Evolutionary conservation across 768 basidiomycete species (phyloP), one percentile per base, ranked within the genome.

Genomic region (Hysterangium stoloniferum): DNA sequence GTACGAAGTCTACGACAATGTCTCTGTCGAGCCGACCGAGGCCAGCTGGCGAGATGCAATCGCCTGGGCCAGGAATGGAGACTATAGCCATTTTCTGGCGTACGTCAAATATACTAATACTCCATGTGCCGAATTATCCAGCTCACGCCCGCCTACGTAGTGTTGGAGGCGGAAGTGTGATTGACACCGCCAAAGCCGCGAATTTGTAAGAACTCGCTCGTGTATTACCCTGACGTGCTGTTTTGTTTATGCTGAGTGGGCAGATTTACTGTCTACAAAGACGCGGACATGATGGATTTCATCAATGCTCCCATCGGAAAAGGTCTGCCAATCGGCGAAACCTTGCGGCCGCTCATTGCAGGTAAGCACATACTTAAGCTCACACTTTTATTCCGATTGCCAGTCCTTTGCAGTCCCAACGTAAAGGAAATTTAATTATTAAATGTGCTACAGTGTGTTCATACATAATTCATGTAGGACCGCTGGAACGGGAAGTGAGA

Each of bases 261-360:
- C 54, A 90, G 87, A 52, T 94, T 93, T 66, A 76, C 86, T 0
- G 88, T 89, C 9, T 97, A 97, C 73, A 85, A 85, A 57, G 90
- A 97, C 56, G 79, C 88, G 1, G 89, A 96, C 61, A 70, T 97
- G 8, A 86, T 93, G 71, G 95, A 98, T 64, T 98, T 95, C 64
- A 88, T 97, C 66, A 98, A 97, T 62, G 93, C 95, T 1, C 95
- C 95, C 0, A 73, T 97, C 47, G 95, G 95, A 36, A 93, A 91
- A 66, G 94, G 94, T 4, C 73, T 84, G 33, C 89, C 94, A 2
- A 84, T 98, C 55, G 69, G 76, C 2, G 71, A 86, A 61, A 68
- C 72, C 15, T 71, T 98, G 20, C 71, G 80, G 6, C 95, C 95
- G 12, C 72, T 98, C 41, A 95, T 95, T 54, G 91, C 91, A 37